A percentile compares a stretch with the other conserved stretches of the same genome.
Evolutionary conservation across 2,329 filamentous ascomycete species (phyloP).

Genomic region (Gremmenia infestans): DNA sequence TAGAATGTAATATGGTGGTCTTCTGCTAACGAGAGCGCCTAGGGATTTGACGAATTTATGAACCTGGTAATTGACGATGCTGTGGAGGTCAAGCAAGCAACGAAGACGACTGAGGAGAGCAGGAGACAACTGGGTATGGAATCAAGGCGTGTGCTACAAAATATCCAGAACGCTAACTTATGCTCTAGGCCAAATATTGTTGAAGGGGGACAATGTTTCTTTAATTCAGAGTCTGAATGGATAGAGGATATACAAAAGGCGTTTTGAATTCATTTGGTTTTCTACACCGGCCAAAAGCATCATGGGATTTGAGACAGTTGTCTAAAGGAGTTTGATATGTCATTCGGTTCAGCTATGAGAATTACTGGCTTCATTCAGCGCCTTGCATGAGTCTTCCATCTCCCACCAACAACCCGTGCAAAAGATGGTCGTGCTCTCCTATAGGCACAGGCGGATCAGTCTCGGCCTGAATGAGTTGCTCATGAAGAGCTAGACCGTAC

Average conservation of each 20-base stretch:
- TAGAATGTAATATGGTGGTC: background rate
- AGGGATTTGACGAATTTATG: constrained; percentile 99
- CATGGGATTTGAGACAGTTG: constrained; percentile 4
- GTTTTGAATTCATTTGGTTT: constrained; percentile 18
- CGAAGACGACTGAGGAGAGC: constrained; percentile 75
- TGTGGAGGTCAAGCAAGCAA: constrained; percentile 81
- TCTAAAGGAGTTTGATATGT: constrained; percentile 11
- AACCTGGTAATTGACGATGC: constrained; percentile 96
- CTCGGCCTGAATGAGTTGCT: constrained; percentile 67
- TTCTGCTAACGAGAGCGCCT: constrained; percentile 15
- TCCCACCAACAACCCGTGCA: constrained; percentile 74
- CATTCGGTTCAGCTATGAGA: constrained; percentile 7
- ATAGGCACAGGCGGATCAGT: constrained; percentile 64
- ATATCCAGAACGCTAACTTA: constrained; percentile 17
- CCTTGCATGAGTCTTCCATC: constrained; percentile 54
- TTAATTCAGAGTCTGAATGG: constrained; percentile 47
- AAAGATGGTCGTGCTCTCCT: constrained; percentile 68
- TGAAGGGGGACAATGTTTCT: constrained; percentile 64
- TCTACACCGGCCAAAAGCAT: constrained; percentile 17
- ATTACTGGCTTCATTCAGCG: constrained; percentile 13
- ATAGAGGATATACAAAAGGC: constrained; percentile 23
- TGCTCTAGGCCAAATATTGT: constrained; percentile 53
- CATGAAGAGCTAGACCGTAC: constrained; percentile 76
- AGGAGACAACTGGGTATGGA: constrained; percentile 71
- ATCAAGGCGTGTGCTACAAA: too few relatives aligned